phyloP scores from a whole-genome alignment of 768 basidiomycete species.

The Boletus eberwhitei region DNA sequence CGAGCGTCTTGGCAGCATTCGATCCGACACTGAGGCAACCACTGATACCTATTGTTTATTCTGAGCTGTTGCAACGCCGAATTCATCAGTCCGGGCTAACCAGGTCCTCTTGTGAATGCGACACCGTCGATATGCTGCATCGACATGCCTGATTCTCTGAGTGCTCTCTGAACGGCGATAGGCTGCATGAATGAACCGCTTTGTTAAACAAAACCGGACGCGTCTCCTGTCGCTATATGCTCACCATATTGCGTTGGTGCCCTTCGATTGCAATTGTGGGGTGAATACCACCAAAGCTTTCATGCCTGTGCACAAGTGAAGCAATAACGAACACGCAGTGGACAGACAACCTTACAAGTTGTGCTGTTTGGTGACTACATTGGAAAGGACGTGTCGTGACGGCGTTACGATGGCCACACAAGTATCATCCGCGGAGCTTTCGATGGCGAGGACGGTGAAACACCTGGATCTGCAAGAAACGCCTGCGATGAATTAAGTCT shows the following conservation, averaged over 20 bases:
- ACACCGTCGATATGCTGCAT: slow-evolving; percentile 75
- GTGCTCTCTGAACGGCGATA: slow-evolving; percentile 61
- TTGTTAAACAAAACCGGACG: not conserved
- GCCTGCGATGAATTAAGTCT: not conserved
- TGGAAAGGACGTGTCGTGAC: slow-evolving; percentile 68
- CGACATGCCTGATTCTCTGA: slow-evolving; percentile 58
- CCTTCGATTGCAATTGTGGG: slow-evolving; percentile 72
- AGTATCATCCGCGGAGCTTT: slow-evolving; percentile 92
- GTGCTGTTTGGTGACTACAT: slow-evolving; percentile 84
- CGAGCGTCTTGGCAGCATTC: slow-evolving; percentile 82
- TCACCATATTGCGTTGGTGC: slow-evolving; percentile 78
- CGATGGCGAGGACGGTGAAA: slow-evolving; percentile 69
- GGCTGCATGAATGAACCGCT: slow-evolving; percentile 47
- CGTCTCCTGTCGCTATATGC: not conserved
- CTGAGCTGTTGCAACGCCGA: not conserved
- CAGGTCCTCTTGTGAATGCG: slow-evolving; percentile 88
- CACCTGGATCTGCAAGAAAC: not conserved
- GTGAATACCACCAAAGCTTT: slow-evolving; percentile 63
- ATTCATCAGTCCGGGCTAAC: slow-evolving; percentile 32
- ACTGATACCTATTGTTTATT: slow-evolving; percentile 52
- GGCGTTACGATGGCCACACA: slow-evolving; percentile 85
- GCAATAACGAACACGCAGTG: not conserved
- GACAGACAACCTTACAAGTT: slow-evolving; percentile 40
- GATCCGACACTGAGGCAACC: slow-evolving; percentile 78
- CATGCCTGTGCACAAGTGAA: slow-evolving; percentile 15